Percentiles rank a stretch among this genome's conserved stretches.
Conservation (phyloP, 306 rosid species). For the Lathyrus tuberosus region DNA sequence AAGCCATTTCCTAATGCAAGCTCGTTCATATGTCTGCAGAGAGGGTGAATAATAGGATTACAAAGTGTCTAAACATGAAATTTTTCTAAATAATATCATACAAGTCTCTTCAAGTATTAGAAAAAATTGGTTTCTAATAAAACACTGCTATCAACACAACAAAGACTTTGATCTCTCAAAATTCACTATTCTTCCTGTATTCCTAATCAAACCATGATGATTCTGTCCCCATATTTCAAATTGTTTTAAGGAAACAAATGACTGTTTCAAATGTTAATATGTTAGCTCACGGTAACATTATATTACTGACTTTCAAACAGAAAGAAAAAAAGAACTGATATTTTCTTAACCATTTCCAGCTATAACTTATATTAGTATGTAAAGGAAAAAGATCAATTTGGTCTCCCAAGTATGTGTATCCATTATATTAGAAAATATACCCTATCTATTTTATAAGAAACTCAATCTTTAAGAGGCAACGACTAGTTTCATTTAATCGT, state of each 20-base stretch:
- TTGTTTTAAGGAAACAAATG: no score
- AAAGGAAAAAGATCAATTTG: not conserved
- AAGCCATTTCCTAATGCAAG: constrained; percentile 87
- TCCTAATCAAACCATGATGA: no score
- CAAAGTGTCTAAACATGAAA: constrained; percentile 24
- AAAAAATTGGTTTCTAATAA: not conserved
- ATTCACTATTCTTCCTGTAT: no score
- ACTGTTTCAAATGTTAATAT: no score
- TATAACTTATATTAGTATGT: not conserved
- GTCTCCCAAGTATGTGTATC: not conserved
- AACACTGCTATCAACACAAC: not conserved
- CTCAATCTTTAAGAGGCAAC: not conserved
- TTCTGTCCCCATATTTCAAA: no score
- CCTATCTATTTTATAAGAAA: not conserved
- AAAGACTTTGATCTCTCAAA: no score
- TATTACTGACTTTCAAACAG: not conserved
- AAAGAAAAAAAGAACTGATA: not conserved
- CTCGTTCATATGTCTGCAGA: constrained; percentile 85
- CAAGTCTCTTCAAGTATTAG: not conserved
- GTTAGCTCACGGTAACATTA: no score
- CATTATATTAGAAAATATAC: not conserved
- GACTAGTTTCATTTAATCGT: not conserved
- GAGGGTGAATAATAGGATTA: constrained; percentile 26
- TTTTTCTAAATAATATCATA: not conserved
- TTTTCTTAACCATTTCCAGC: not conserved